Evolutionary conservation across 2,329 filamentous ascomycete species (phyloP).

Genomic region (Pseudocercospora fuligena): DNA sequence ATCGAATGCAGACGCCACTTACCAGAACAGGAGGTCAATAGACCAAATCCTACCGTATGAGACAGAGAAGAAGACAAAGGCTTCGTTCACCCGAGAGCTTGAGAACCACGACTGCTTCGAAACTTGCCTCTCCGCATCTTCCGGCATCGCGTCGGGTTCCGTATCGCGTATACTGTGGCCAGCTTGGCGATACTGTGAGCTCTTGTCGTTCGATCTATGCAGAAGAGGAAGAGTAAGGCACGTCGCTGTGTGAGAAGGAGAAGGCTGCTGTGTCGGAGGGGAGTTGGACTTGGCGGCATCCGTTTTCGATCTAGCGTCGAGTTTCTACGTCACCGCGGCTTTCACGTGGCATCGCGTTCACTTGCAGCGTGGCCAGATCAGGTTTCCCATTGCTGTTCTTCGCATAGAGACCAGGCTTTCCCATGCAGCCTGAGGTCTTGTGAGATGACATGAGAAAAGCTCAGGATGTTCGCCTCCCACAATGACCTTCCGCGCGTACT

Average conservation of each 20-base stretch:
- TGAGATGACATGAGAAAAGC: background rate
- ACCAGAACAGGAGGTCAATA: conserved; percentile 6
- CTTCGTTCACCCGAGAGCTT: background rate
- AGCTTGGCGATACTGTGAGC: background rate
- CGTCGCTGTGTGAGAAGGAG: background rate
- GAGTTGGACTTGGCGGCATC: background rate
- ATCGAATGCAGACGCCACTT: conserved; percentile 1
- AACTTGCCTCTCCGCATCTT: background rate
- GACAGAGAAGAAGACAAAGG: background rate
- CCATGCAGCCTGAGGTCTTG: background rate
- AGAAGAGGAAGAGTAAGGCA: background rate
- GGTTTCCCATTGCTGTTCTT: background rate
- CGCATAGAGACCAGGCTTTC: background rate
- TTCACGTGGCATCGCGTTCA: conserved; percentile 9
- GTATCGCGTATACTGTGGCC: background rate
- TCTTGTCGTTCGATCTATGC: background rate
- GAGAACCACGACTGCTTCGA: background rate
- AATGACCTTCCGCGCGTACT: conserved; percentile 57
- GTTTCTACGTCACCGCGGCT: background rate
- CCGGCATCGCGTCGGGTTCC: background rate
- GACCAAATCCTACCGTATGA: background rate
- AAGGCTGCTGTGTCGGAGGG: background rate
- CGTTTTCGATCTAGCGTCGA: background rate
- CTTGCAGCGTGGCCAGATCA: conserved; percentile 4
- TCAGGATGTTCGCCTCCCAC: conserved; percentile 16